Evolutionary conservation across 2,329 filamentous ascomycete species (phyloP).

Genomic region (Ophiostoma angusticollis): DNA sequence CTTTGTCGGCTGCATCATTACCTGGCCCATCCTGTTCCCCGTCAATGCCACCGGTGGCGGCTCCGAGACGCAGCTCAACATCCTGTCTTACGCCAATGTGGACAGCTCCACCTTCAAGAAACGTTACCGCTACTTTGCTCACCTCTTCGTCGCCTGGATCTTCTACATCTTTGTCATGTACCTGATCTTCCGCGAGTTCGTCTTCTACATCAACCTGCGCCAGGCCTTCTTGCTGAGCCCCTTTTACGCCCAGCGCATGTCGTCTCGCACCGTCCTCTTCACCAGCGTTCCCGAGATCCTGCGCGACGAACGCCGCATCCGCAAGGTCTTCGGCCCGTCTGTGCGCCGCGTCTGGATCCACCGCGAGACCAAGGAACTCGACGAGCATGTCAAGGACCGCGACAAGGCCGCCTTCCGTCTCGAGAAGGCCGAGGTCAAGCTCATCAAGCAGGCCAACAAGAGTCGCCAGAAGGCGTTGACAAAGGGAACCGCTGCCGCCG

Average conservation of each 20-base stretch:
- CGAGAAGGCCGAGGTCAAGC: slow-evolving; percentile 73
- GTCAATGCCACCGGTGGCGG: slow-evolving; percentile 74
- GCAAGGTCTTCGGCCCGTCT: slow-evolving; percentile 67
- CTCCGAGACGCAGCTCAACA: slow-evolving; percentile 52
- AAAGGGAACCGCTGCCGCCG: slow-evolving; percentile 31
- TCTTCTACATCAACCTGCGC: slow-evolving; percentile 89
- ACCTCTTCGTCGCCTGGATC: slow-evolving; percentile 66
- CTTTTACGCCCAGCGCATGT: slow-evolving; percentile 71
- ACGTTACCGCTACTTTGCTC: slow-evolving; percentile 63
- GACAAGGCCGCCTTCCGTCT: slow-evolving; percentile 69
- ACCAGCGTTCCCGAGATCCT: slow-evolving; percentile 71
- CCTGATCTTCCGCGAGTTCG: slow-evolving; percentile 75
- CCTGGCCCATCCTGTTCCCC: slow-evolving; percentile 77
- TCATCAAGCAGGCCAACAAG: slow-evolving; percentile 68
- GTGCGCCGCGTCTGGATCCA: slow-evolving; percentile 79
- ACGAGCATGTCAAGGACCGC: slow-evolving; percentile 69
- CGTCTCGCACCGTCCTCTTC: slow-evolving; percentile 83
- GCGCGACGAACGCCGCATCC: slow-evolving; percentile 61
- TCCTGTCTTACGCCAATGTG: slow-evolving; percentile 70
- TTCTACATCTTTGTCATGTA: slow-evolving; percentile 84
- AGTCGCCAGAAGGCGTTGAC: slow-evolving; percentile 56
- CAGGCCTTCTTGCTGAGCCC: slow-evolving; percentile 85
- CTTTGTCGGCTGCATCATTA: slow-evolving; percentile 70
- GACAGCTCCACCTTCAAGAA: slow-evolving; percentile 32
- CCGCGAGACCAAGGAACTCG: slow-evolving; percentile 62